A percentile compares a stretch with the other conserved stretches of the same genome.
phyloP scores from a whole-genome alignment of 2,329 filamentous ascomycete species.

The Hypoxylon sp. region DNA sequence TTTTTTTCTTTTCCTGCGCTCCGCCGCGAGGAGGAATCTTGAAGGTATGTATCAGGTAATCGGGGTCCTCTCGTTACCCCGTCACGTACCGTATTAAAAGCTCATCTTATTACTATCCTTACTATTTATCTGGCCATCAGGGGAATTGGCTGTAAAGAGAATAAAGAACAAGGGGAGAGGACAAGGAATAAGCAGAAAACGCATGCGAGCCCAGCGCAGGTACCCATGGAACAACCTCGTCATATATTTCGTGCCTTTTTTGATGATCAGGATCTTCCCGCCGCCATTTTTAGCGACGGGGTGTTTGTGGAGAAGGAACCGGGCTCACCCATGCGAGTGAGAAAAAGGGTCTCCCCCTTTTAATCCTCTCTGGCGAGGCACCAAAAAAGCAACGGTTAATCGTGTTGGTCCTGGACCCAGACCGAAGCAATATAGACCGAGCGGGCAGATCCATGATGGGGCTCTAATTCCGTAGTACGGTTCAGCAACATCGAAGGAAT shows the following conservation, averaged over 20 bases:
- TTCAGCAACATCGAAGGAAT: constrained; percentile 37
- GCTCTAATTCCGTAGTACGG: constrained; percentile 38
- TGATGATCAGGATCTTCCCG: constrained; percentile 43
- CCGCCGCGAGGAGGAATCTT: constrained; percentile 24
- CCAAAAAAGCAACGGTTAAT: constrained; percentile 27
- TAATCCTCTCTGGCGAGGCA: constrained; percentile 4
- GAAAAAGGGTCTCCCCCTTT: constrained; percentile 20
- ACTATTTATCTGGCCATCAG: constrained; percentile 23
- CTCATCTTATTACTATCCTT: constrained; percentile 21
- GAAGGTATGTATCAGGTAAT: constrained; percentile 37
- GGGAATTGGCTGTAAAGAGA: constrained; percentile 22
- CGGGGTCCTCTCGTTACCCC: constrained; percentile 16
- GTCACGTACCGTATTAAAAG: constrained; percentile 26
- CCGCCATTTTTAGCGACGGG: constrained; percentile 43
- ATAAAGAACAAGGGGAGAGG: constrained; percentile 9
- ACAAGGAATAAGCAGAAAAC: constrained; percentile 21
- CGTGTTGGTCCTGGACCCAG: constrained; percentile 33
- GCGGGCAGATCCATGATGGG: constrained; percentile 34
- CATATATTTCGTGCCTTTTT: constrained; percentile 39
- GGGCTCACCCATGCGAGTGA: constrained; percentile 27
- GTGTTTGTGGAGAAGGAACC: constrained; percentile 40
- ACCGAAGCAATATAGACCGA: constrained; percentile 39
- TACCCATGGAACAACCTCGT: constrained; percentile 32
- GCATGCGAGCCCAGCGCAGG: constrained; percentile 5
- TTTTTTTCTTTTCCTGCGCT: constrained; percentile 10